Evolutionary conservation across 306 rosid genomes (phyloP), one percentile per base, ranked within the genome.

Genomic region (Astragalus membranaceus): DNA sequence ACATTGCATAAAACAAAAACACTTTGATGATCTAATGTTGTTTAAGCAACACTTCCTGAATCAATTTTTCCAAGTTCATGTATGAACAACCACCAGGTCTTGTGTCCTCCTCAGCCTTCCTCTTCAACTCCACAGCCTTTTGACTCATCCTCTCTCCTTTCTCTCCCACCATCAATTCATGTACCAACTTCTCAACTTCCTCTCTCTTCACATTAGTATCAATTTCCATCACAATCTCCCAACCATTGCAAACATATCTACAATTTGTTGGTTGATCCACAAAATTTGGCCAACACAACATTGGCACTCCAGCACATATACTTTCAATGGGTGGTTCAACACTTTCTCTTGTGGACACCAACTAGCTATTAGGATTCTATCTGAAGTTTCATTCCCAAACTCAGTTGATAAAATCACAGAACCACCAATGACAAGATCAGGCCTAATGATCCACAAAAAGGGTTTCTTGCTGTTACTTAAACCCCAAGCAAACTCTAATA

Each of bases 371-470:
- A 74, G 48, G 53, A 73, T 33, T 64, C 77, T 57, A 14, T 52
- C 37, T 2, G 5, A 8, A 1, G 51, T 77, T 23, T 77, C 62
- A 16, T 47, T 23, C 2, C 62, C 67, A 61, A 70, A 77, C 60
- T 77, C 81, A 0, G 72, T 3, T 7, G 77, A 64, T 17, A 77
- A 20, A 53, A 70, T 63, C 58, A 37, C 67, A 0, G 77, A 62
- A 1, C 70, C 72, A 4, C 81, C 81, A 8, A 11, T 29, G 32
- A 77, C 81, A 53, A 77, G 76, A 57, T 77, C 81, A 32, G 81
- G 73, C 71, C 81, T 77, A 46, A 70, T 70, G 49, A 77, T 77
- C 81, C 81, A 77, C 23, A 77, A 10, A 61, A 77, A 77, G 1
- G 73, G 59, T 57, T 52, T 70, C 60, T 54, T 54, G 30, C 30